A percentile compares a stretch with the other conserved stretches of the same genome.
Evolutionary conservation across 2,329 filamentous ascomycete genomes (phyloP).

Genomic region (Penicillium sp.): DNA sequence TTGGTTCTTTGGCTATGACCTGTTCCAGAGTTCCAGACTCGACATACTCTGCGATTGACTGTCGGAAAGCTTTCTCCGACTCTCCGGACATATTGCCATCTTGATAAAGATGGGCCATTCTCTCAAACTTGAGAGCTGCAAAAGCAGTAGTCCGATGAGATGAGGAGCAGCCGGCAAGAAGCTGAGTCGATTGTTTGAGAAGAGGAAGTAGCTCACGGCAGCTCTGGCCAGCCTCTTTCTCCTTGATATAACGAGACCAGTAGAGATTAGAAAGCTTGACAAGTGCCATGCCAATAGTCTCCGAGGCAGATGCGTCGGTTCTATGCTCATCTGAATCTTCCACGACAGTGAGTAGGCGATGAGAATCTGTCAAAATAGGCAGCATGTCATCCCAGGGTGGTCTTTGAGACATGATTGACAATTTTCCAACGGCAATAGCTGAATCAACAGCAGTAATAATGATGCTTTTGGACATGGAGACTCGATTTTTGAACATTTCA

Average conservation of each 20-base stretch:
- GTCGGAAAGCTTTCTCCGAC: conserved; percentile 35
- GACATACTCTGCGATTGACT: conserved; percentile 40
- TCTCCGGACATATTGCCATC: conserved; percentile 34
- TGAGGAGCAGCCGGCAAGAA: conserved; percentile 32
- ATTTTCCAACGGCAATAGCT: conserved; percentile 35
- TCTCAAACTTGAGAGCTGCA: conserved; percentile 42
- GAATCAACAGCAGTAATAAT: conserved; percentile 40
- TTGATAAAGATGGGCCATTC: conserved; percentile 39
- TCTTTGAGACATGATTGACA: conserved; percentile 34
- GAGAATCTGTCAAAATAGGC: conserved; percentile 34
- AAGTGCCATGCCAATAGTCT: conserved; percentile 26
- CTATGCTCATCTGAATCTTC: conserved; percentile 12
- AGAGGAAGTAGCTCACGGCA: conserved; percentile 34
- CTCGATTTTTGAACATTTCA: conserved; percentile 30
- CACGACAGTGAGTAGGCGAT: conserved; percentile 32
- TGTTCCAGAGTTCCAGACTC: conserved; percentile 33
- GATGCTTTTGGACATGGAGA: conserved; percentile 33
- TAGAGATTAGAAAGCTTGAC: conserved; percentile 44
- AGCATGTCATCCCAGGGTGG: conserved; percentile 37
- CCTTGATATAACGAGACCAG: conserved; percentile 44
- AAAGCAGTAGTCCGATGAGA: conserved; percentile 37
- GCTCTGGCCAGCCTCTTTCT: conserved; percentile 34
- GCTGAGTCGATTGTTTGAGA: conserved; percentile 38
- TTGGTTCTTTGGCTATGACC: conserved; percentile 23
- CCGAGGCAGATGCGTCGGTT: conserved; percentile 12